Evolutionary conservation across 441 rosid genomes (phyloP), one percentile per base, ranked within the genome.

Genomic region (Eutrema salsugineum): DNA sequence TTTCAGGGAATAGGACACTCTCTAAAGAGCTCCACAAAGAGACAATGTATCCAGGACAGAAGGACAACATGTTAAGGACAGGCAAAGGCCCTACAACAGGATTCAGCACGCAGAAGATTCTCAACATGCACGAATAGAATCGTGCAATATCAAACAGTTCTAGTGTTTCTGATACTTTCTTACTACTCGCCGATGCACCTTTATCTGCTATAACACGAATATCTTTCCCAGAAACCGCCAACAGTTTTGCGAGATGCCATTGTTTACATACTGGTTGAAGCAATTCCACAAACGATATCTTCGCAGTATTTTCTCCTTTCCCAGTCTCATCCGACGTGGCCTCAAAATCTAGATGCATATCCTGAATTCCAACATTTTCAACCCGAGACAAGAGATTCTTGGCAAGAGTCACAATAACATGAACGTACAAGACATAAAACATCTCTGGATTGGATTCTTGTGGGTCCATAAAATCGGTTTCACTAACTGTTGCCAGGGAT

Each of bases 21-120:
- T 91, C 95, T 46, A 95, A 71, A 44, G 75, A 81, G 74, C 79
- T 86, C 99, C 98, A 95, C 58, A 89, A 72, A 67, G 77, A 79
- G 71, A 78, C 78, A 78, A 93, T 82, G 80, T 74, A 91, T 75
- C 97, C 97, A 77, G 98, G 97, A 65, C 91, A 84, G 81, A 96
- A 96, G 74, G 99, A 83, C 47, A 96, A 81, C 93, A 88, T 86
- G 75, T 96, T 96, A 70, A 96, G 98, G 59, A 93, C 83, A 78
- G 97, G 90, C 81, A 93, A 82, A 5, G 90, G 79, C 42, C 98
- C 97, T 67, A 77, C 78, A 39, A 72, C 57, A 43, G 97, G 91
- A 83, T 88, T 90, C 70, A 85, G 66, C 66, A 79, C 63, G 17
- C 90, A 74, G 83, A 84, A 91, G 72, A 96, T 85, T 82, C 97